Conservation (phyloP, 352 stramenopile genomes). For the Pythium monospermum region DNA sequence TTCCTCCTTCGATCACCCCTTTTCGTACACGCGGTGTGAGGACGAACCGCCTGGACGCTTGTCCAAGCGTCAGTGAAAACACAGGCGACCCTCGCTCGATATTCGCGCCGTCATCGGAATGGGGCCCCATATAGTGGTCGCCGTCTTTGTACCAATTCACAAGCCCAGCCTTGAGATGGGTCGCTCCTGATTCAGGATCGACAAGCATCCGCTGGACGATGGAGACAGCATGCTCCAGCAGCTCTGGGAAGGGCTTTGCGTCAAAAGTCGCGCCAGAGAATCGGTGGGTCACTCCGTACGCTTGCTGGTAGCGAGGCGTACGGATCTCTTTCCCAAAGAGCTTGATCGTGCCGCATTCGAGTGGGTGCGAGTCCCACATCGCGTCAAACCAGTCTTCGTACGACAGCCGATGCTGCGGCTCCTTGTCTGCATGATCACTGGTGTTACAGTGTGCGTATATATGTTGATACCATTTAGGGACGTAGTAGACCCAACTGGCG, state of each 20-base stretch:
- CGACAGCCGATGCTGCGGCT: not conserved
- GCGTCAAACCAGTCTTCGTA: constrained; percentile 19
- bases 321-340: constrained; percentile 56
- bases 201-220: constrained; percentile 41
- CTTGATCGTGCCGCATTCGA: constrained; percentile 53
- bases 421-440: not conserved
- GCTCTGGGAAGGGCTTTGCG: constrained; percentile 34
- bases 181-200: constrained; percentile 13
- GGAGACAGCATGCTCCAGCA: constrained; percentile 34
- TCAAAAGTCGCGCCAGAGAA: constrained; percentile 61
- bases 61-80: constrained; percentile 60
- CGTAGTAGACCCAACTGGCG: constrained; percentile 56
- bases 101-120: constrained; percentile 63
- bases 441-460: constrained; percentile 19
- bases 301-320: constrained; percentile 67
- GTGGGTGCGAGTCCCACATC: constrained; percentile 60
- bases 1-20: not conserved
- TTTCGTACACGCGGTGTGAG: constrained; percentile 31
- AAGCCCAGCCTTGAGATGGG: constrained; percentile 24
- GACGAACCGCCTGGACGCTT: constrained; percentile 57
- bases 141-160: constrained; percentile 84
- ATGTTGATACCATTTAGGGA: constrained; percentile 47
- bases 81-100: constrained; percentile 52
- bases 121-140: constrained; percentile 77
- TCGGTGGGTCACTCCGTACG: constrained; percentile 45